Percentiles rank a stretch among this genome's conserved stretches.
Conservation (phyloP, 1,284 basidiomycete genomes). For the Phellopilus nigrolimitatus region DNA sequence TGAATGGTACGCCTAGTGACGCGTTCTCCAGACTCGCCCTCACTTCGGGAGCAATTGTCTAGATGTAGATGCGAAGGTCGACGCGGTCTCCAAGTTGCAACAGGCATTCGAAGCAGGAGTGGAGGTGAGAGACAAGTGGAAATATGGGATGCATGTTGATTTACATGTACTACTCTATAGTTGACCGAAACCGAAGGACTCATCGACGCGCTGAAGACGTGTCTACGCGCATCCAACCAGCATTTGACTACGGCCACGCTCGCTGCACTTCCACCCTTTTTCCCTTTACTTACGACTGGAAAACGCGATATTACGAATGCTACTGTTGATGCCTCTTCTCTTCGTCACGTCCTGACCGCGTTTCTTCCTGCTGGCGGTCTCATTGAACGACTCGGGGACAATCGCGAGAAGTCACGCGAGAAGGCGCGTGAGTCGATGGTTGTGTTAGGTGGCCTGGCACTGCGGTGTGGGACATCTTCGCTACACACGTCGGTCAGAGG, state of each 20-base stretch:
- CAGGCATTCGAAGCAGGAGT: conserved; percentile 61
- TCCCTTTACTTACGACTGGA: conserved; percentile 49
- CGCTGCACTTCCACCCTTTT: conserved; percentile 55
- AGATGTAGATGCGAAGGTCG: conserved; percentile 78
- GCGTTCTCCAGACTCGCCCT: conserved; percentile 17
- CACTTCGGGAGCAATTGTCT: conserved; percentile 7
- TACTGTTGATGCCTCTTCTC: conserved; percentile 45
- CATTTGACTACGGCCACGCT: conserved; percentile 74
- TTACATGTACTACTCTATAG: conserved; percentile 34
- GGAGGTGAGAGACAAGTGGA: conserved; percentile 47
- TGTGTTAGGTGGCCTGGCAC: conserved; percentile 65
- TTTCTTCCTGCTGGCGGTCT: conserved; percentile 72
- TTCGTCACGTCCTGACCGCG: conserved; percentile 61
- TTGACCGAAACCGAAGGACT: conserved; percentile 66
- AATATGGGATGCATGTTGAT: not conserved
- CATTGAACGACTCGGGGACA: conserved; percentile 80
- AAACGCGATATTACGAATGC: conserved; percentile 28
- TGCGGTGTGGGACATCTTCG: conserved; percentile 45
- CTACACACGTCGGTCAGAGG: conserved; percentile 38
- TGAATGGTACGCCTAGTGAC: conserved; percentile 46
- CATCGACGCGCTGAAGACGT: conserved; percentile 64
- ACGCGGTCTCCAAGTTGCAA: conserved; percentile 73
- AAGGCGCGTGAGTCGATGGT: conserved; percentile 75
- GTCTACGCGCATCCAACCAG: conserved; percentile 75
- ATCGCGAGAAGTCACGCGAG: conserved; percentile 62